Percentiles rank a stretch among this genome's conserved stretches.
Conservation (phyloP, 1,284 basidiomycete species). For the Cryptococcus sp. region DNA sequence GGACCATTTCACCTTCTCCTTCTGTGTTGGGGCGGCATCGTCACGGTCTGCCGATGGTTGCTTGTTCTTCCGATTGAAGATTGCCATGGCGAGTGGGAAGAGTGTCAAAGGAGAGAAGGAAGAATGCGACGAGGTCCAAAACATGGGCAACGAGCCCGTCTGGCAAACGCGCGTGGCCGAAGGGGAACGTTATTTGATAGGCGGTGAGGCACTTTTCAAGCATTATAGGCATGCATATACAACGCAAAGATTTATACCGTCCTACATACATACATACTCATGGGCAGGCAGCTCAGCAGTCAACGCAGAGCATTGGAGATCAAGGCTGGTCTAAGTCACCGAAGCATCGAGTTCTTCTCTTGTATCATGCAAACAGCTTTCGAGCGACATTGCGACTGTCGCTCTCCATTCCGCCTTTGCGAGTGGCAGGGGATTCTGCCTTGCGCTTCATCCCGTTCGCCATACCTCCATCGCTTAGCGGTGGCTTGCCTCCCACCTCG, state of each 20-base stretch:
- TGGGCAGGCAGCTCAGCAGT: too few species aligned
- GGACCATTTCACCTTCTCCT: conserved; percentile 83
- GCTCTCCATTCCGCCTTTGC: neutral
- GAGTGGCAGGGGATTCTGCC: conserved; percentile 27
- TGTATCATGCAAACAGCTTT: conserved; percentile 4
- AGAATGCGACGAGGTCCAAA: too few species aligned
- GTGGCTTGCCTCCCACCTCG: conserved; percentile 37
- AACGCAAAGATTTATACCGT: too few species aligned
- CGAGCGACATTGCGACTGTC: conserved; percentile 1
- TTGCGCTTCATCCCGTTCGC: conserved; percentile 29
- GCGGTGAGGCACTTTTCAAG: too few species aligned
- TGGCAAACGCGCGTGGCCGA: too few species aligned
- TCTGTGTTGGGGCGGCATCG: conserved; percentile 34
- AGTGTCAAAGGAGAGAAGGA: too few species aligned
- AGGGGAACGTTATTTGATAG: too few species aligned
- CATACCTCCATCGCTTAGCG: conserved; percentile 5
- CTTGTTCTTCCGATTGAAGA: conserved; percentile 43
- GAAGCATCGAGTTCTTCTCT: neutral
- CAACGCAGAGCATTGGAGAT: too few species aligned
- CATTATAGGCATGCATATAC: too few species aligned
- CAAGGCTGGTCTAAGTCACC: too few species aligned
- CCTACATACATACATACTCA: too few species aligned
- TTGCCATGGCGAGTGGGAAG: conserved; percentile 25
- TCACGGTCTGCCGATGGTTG: conserved; percentile 25
- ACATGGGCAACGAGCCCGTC: too few species aligned